phyloP scores from a whole-genome alignment of 176 grass and related monocot genomes.

The Juncus effusus region DNA sequence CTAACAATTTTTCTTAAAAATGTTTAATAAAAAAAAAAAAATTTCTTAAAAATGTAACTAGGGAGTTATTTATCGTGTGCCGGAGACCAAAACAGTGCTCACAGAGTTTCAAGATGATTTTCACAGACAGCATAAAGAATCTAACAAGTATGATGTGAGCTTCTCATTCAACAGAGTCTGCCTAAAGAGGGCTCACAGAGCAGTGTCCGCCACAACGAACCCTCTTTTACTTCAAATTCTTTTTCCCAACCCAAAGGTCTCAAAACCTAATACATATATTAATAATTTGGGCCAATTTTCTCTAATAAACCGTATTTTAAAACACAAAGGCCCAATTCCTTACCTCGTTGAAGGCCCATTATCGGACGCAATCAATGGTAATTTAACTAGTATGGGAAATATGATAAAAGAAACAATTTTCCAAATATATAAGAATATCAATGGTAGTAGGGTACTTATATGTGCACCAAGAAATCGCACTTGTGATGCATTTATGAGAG shows the following conservation, averaged over 20 bases:
- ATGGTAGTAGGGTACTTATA: conserved; percentile 20
- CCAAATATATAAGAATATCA: conserved; percentile 1
- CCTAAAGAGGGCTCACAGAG: conserved; percentile 28
- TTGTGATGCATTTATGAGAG: conserved; percentile 16
- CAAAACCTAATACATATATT: background rate
- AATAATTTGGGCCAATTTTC: background rate
- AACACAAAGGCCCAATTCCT: conserved; percentile 19
- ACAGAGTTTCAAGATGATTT: conserved; percentile 33
- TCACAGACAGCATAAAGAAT: conserved; percentile 25
- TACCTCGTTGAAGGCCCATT: conserved; percentile 35
- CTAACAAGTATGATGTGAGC: conserved; percentile 26
- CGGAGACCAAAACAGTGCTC: conserved; percentile 3
- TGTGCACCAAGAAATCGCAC: conserved; percentile 31
- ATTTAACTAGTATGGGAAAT: background rate
- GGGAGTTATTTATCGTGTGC: conserved; percentile 19
- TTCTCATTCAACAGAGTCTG: conserved; percentile 46
- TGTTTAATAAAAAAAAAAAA: no score
- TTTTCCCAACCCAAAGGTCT: conserved; percentile 17
- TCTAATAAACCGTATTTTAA: conserved; percentile 11
- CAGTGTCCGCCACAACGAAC: conserved; percentile 26
- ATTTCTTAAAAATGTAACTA: conserved; percentile 3
- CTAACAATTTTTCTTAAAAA: no score
- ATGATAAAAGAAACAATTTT: conserved; percentile 21
- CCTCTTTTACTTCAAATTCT: conserved; percentile 31
- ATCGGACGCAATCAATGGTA: background rate